Conservation (phyloP, 2,329 filamentous ascomycete genomes). For the Cytospora piceae region DNA sequence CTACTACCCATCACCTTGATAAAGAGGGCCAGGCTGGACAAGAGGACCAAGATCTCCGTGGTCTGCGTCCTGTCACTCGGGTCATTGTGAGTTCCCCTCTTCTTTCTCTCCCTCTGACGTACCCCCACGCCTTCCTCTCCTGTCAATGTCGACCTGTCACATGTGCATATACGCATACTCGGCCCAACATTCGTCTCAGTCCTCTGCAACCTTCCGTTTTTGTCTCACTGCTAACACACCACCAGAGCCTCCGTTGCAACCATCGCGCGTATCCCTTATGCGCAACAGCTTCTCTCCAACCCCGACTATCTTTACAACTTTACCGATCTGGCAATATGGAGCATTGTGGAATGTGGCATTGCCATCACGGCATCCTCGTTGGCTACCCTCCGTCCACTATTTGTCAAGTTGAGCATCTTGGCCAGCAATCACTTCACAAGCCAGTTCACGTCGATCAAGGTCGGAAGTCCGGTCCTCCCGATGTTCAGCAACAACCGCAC, state of each 20-base stretch:
- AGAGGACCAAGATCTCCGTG: constrained; percentile 39
- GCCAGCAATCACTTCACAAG: constrained; percentile 23
- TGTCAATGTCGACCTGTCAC: background rate
- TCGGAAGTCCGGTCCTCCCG: constrained; percentile 16
- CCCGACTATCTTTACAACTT: constrained; percentile 46
- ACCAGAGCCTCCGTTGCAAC: constrained; percentile 46
- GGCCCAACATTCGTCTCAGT: background rate
- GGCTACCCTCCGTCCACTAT: constrained; percentile 40
- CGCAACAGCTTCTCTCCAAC: constrained; percentile 42
- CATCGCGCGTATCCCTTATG: constrained; percentile 48
- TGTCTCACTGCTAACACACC: constrained; percentile 18
- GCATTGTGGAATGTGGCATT: constrained; percentile 47
- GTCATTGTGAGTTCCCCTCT: constrained; percentile 41
- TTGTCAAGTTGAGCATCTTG: constrained; percentile 25
- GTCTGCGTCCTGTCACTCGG: constrained; percentile 39
- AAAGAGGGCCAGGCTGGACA: constrained; percentile 42
- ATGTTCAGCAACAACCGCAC: constrained; percentile 24
- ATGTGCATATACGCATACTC: no score
- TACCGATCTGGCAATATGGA: constrained; percentile 49
- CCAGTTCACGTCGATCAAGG: constrained; percentile 20
- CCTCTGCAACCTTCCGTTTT: background rate
- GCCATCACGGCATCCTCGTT: constrained; percentile 45
- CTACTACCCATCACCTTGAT: constrained; percentile 44
- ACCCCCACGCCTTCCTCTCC: background rate
- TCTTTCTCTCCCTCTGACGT: background rate